These are phyloP conservation scores for Trypanosoma mega DNA, from an alignment of 208 protist species.

Conservation along the genomic window DNA sequence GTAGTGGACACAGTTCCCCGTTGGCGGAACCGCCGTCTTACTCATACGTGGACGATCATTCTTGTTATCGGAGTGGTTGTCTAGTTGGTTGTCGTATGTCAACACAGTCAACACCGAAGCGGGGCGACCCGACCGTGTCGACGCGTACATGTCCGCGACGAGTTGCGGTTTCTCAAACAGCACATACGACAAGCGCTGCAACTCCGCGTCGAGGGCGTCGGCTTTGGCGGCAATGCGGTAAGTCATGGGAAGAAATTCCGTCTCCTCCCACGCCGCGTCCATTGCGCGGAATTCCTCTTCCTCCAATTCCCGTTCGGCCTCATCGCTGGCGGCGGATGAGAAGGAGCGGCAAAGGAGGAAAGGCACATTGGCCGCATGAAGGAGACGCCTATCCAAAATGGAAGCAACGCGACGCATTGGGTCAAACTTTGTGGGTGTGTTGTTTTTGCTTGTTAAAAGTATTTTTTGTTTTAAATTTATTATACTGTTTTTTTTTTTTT, in stretches of 20 bases:
- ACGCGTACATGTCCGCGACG: conserved; percentile 39
- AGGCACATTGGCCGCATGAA: background rate
- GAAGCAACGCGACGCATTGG: too few relatives aligned
- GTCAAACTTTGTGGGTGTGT: too few relatives aligned
- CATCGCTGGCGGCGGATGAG: background rate
- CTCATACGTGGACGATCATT: background rate
- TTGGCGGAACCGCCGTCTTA: too few relatives aligned
- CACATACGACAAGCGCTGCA: conserved; percentile 54
- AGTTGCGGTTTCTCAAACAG: conserved; percentile 63
- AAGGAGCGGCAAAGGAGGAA: background rate
- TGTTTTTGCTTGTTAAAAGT: too few relatives aligned
- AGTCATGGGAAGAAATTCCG: conserved; percentile 43
- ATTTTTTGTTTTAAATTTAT: too few relatives aligned
- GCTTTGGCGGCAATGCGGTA: conserved; percentile 55
- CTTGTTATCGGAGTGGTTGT: conserved; percentile 5
- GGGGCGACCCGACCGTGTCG: conserved; percentile 44
- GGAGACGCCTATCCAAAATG: background rate
- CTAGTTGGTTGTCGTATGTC: too few relatives aligned
- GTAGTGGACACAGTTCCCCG: too few relatives aligned
- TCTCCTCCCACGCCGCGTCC: conserved; percentile 30
- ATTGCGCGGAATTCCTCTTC: conserved; percentile 75
- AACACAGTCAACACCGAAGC: conserved; percentile 37
- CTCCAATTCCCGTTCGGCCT: conserved; percentile 46
- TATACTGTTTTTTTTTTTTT: too few relatives aligned
- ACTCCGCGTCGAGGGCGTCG: conserved; percentile 57